Conservation (phyloP, 768 basidiomycete genomes). For the Asterophora parasitica region DNA sequence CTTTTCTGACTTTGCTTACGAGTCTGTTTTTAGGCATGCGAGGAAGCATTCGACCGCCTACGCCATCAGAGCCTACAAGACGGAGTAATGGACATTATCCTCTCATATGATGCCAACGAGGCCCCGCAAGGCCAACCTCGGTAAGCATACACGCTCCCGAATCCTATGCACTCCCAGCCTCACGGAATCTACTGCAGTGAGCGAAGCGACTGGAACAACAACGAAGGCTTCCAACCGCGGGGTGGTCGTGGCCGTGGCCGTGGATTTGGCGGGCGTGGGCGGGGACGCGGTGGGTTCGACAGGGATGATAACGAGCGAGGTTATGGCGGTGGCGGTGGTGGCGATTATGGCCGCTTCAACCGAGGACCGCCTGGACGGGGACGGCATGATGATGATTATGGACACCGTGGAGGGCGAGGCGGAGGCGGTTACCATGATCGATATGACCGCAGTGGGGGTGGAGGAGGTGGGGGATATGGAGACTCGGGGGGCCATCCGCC, state of each 20-base stretch:
- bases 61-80: conserved; percentile 77
- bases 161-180: too few species aligned
- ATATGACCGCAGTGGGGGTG: conserved; percentile 36
- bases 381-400: conserved; percentile 41
- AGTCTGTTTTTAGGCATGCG: conserved; percentile 54
- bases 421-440: conserved; percentile 41
- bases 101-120: conserved; percentile 77
- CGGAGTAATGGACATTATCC: conserved; percentile 83
- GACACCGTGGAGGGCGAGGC: conserved; percentile 24
- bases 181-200: conserved; percentile 11
- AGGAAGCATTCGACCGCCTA: conserved; percentile 75
- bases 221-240: conserved; percentile 31
- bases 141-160: conserved; percentile 2
- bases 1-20: conserved; percentile 9
- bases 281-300: conserved; percentile 32
- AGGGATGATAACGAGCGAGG: conserved; percentile 42
- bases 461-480: conserved; percentile 20
- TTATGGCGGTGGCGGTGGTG: conserved; percentile 24
- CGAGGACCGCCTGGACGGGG: conserved; percentile 38
- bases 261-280: conserved; percentile 37
- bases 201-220: conserved; percentile 23
- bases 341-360: conserved; percentile 40
- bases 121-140: conserved; percentile 27
- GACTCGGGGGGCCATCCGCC: conserved; percentile 20
- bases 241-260: conserved; percentile 39